Percentiles rank a stretch among this genome's conserved stretches.
Conservation (phyloP, 192 early-diverging fungal genomes). For the Backusella macrospora region DNA sequence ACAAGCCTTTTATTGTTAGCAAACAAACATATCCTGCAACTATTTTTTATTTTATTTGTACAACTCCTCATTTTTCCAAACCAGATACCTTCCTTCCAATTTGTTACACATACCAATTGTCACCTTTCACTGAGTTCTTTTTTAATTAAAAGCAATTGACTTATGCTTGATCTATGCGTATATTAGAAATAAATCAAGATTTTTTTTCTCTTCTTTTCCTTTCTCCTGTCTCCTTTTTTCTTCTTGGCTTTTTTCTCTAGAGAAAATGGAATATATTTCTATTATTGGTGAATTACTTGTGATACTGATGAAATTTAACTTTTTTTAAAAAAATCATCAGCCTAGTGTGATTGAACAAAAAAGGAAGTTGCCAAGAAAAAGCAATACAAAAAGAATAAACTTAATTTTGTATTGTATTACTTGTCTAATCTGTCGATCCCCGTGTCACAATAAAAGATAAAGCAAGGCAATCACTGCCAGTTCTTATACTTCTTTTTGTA, state of each 20-base stretch:
- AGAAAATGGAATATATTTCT: constrained; percentile 5
- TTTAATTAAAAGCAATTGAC: background rate
- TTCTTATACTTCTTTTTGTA: background rate
- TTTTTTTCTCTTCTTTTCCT: background rate
- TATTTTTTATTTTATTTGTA: background rate
- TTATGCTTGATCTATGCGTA: background rate
- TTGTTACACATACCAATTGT: background rate
- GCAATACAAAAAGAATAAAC: background rate
- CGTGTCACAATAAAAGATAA: background rate
- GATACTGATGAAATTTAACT: background rate
- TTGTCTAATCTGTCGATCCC: constrained; percentile 6
- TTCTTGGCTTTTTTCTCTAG: background rate
- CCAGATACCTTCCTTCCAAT: background rate
- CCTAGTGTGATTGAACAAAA: background rate
- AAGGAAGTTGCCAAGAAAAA: background rate
- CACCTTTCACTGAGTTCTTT: too few species aligned
- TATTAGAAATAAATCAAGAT: background rate
- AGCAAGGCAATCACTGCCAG: background rate
- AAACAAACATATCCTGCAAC: background rate
- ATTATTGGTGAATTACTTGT: constrained; percentile 3
- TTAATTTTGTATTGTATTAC: constrained; percentile 7
- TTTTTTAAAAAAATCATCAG: background rate
- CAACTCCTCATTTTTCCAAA: background rate
- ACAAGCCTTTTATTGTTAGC: background rate
- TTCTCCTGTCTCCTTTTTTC: too few species aligned